Evolutionary conservation across 768 basidiomycete genomes (phyloP), one percentile per base, ranked within the genome.

Genomic region (Pleurotus ostreatus): DNA sequence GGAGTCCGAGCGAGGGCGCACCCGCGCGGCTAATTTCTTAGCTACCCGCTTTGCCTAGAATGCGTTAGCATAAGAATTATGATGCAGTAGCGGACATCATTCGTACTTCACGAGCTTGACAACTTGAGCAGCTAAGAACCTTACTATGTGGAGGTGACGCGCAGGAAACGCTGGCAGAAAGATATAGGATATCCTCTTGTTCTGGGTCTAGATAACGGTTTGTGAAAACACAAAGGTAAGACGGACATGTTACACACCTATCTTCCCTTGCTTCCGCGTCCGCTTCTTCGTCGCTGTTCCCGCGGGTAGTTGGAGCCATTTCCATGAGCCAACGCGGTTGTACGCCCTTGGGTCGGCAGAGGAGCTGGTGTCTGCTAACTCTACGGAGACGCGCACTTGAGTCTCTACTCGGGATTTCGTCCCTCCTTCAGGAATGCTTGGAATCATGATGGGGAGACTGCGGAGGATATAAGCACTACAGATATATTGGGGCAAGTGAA

Each of bases 331-430:
- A 13, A 96, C 82, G 39, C 84, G 82, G 62, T 90, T 86, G 62
- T 92, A 92, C 60, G 81, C 84, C 64, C 70, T 68, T 5, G 81
- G 80, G 60, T 89, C 82, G 6, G 77, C 76, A 1, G 81, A 78
- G 4, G 85, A 81, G 62, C 78, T 85, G 20, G 84, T 76, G 62
- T 88, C 83, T 4, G 88, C 88, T 48, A 92, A 76, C 65, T 93
- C 89, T 39, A 96, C 76, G 2, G 86, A 83, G 40, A 95, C 82
- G 65, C 93, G 85, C 48, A 96, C 86, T 75, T 96, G 94, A 2
- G 94, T 96, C 69, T 96, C 94, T n/a, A 96, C 94, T 34, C 94
- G 83, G 46, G 90, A 93, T 71, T 96, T 95, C 12, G 93, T 86
- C 22, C 93, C 94, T 44, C 76, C 73, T 62, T 84, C 82, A 4